phyloP scores from a whole-genome alignment of 768 basidiomycete species.

The Leucosporidium creatinivorum region DNA sequence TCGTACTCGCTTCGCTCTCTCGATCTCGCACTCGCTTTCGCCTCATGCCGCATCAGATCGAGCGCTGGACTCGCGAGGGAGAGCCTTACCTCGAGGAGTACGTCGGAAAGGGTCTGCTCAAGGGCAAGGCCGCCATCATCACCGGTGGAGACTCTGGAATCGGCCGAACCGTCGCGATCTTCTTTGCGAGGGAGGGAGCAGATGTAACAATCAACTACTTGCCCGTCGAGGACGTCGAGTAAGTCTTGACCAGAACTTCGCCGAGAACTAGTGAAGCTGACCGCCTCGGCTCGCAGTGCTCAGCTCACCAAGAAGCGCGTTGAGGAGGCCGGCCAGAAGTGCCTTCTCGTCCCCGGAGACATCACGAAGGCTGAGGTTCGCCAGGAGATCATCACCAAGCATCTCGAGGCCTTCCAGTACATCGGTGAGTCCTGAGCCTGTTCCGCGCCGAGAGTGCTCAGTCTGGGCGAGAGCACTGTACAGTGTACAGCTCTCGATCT shows the following conservation, averaged over 20 bases:
- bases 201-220: conserved; percentile 49
- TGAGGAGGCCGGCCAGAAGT: conserved; percentile 45
- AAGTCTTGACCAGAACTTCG: conserved; percentile 31
- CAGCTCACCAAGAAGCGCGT: conserved; percentile 45
- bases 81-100: conserved; percentile 53
- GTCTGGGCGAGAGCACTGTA: no score
- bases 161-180: conserved; percentile 31
- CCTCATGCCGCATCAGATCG: conserved; percentile 28
- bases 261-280: no score
- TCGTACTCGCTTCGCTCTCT: no score
- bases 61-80: conserved; percentile 51
- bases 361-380: conserved; percentile 47
- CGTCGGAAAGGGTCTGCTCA: conserved; percentile 49
- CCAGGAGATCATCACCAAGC: conserved; percentile 49
- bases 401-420: conserved; percentile 44
- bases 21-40: neutral
- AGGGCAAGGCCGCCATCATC: conserved; percentile 49
- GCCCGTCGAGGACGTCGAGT: conserved; percentile 53
- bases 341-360: conserved; percentile 43
- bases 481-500: no score
- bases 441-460: no score
- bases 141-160: conserved; percentile 49
- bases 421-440: conserved; percentile 5
- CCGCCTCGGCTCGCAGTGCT: neutral
- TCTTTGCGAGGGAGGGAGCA: conserved; percentile 46